These are phyloP conservation scores for Zoysia pacifica DNA, from an alignment of 176 grass and related monocot species.

Conservation along the genomic window DNA sequence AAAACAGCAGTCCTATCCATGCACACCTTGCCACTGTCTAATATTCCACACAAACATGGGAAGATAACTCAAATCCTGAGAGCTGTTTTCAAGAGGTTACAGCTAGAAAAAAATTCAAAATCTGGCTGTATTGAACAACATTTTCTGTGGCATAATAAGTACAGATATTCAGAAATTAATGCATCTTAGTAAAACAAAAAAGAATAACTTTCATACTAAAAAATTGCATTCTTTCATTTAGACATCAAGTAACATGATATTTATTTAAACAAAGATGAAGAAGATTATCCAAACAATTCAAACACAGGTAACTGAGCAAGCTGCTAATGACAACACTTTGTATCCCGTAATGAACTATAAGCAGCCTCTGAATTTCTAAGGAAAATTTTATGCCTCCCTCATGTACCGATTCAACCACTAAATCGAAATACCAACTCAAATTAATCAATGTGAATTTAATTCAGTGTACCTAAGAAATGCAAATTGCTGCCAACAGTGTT, in stretches of 20 bases:
- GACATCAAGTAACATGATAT: background rate
- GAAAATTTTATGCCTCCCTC: background rate
- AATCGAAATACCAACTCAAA: background rate
- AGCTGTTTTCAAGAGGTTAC: too few species aligned
- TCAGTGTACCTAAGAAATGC: background rate
- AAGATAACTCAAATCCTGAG: too few species aligned
- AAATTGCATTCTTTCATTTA: background rate
- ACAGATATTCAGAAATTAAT: too few species aligned
- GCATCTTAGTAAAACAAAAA: background rate
- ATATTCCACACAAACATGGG: too few species aligned
- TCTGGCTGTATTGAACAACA: too few species aligned
- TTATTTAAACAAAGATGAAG: background rate
- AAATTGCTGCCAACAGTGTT: background rate
- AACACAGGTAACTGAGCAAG: background rate
- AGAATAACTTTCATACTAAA: background rate
- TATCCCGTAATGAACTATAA: background rate
- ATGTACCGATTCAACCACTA: background rate
- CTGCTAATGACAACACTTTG: background rate
- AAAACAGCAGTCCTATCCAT: background rate
- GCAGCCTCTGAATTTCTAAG: background rate
- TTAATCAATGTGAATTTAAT: background rate
- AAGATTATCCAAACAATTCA: conserved; percentile 8
- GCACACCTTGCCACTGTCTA: background rate
- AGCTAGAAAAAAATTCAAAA: too few species aligned
- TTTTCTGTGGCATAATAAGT: too few species aligned